These are phyloP conservation scores for Babesia bovis DNA, from an alignment of 169 alveolate genomes.

Conservation along the genomic window DNA sequence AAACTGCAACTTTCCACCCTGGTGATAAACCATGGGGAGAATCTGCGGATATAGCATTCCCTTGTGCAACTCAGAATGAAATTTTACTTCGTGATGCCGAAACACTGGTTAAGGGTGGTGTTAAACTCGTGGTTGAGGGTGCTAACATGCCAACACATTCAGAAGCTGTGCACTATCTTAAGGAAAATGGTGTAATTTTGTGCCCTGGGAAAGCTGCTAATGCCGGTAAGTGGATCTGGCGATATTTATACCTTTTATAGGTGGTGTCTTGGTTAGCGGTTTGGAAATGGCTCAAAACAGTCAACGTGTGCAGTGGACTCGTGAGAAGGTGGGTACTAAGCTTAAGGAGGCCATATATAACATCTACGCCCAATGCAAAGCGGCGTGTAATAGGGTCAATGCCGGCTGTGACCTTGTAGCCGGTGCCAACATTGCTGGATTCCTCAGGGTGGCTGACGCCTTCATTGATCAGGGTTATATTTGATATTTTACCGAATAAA, in stretches of 20 bases:
- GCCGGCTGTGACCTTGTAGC: slow-evolving; percentile 75
- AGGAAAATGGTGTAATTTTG: slow-evolving; percentile 61
- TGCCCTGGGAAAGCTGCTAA: slow-evolving; percentile 88
- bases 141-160: slow-evolving; percentile 86
- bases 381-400: slow-evolving; percentile 68
- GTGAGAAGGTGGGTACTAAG: slow-evolving; percentile 77
- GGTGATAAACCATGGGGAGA: slow-evolving; percentile 72
- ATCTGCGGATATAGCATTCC: slow-evolving; percentile 79
- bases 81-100: slow-evolving; percentile 74
- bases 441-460: slow-evolving; percentile 83
- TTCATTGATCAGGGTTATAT: slow-evolving; percentile 78
- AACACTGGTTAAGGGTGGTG: slow-evolving; percentile 66
- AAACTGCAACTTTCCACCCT: slow-evolving; percentile 66
- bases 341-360: slow-evolving; percentile 75
- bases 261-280: slow-evolving; percentile 87
- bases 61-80: slow-evolving; percentile 87
- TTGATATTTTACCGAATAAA: neutral
- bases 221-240: slow-evolving; percentile 58
- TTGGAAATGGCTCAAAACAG: slow-evolving; percentile 86
- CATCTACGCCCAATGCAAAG: slow-evolving; percentile 71
- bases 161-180: slow-evolving; percentile 76
- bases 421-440: slow-evolving; percentile 87
- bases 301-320: slow-evolving; percentile 74
- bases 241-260: slow-evolving; percentile 19
- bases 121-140: slow-evolving; percentile 78